Base-by-base conservation (phyloP, 768 basidiomycete genomes). In the Trametes maxima region DNA sequence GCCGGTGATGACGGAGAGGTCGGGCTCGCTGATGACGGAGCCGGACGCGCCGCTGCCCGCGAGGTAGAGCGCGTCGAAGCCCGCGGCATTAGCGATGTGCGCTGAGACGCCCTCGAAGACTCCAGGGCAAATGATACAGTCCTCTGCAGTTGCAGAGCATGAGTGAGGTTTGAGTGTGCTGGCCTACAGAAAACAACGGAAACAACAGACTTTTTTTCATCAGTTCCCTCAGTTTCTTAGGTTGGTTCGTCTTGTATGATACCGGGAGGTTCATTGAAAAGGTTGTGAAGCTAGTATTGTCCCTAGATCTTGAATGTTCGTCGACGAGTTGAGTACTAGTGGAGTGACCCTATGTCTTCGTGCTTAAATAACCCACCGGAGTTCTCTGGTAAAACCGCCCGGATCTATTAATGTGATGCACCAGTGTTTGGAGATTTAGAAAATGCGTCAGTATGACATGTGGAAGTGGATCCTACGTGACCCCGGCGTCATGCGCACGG, bases 101-200 rank as follows among this genome's bases (percentile, higher is more conserved):
- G 67, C 64, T 36, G 69, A 70, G 64, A 70, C 63, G 46, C 69
- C 69, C 58, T 70, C 68, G 65, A 68, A 69, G 1, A 67, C 60
- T 14, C 68, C 69, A 10, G 69, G 68, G 58, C 63, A 65, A 54
- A 67, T 69, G 0, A 66, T 57, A 52, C 68, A 69, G 57, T 65
- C 62, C 53, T 69, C 68, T 69, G 39, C 12, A 36, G 28, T 3
- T 33, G 28, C 3, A 16, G 22, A 24, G 37, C 54, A 36, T 36
- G 17, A 44, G 55, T 19, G 17, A 1, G 4, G n/a, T 36, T 25
- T 13, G 16, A 5, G 17, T 21, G 37, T 21, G 24, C 2, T 5
- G 24, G 2, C 6, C 6, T 19, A 36, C 5, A n/a, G 14, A 25
- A 22, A 11, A 33, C 22, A 14, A 17, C 42, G 35, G 28, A n/a